A percentile compares a stretch with the other conserved stretches of the same genome.
These are phyloP conservation scores for Fusarium sarcochroum DNA, from an alignment of 2,329 filamentous ascomycete genomes.

Conservation along the genomic window DNA sequence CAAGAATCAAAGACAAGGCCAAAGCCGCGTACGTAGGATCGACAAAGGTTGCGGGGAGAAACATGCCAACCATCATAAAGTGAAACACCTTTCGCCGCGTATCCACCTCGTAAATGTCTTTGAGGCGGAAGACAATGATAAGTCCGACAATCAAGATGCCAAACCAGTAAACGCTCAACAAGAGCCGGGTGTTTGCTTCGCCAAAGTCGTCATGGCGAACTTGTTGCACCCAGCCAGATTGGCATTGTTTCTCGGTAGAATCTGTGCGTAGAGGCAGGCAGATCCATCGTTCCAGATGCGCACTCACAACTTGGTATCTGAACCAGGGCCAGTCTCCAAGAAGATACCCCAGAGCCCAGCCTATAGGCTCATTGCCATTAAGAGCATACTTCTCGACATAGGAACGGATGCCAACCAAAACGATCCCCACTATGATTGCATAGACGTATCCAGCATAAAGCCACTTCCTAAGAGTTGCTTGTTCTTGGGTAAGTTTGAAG, in stretches of 20 bases:
- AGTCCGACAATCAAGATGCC: slow-evolving; percentile 79
- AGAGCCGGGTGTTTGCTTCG: slow-evolving; percentile 83
- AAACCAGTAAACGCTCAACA: slow-evolving; percentile 81
- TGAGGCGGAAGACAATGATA: slow-evolving; percentile 79
- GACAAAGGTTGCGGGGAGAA: slow-evolving; percentile 87
- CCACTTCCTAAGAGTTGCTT: slow-evolving; percentile 85
- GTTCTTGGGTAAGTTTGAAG: slow-evolving; percentile 82
- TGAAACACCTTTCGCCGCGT: slow-evolving; percentile 98
- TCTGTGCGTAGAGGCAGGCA: slow-evolving; percentile 69
- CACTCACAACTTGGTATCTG: slow-evolving; percentile 77
- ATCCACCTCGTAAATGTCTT: slow-evolving; percentile 88
- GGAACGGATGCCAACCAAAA: slow-evolving; percentile 78
- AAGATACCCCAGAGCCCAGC: slow-evolving; percentile 93
- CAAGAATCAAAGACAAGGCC: slow-evolving; percentile 83
- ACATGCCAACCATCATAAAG: slow-evolving; percentile 98
- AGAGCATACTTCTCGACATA: slow-evolving; percentile 79
- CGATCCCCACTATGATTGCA: slow-evolving; percentile 71
- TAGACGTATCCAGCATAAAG: slow-evolving; percentile 87
- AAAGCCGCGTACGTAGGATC: slow-evolving; percentile 88
- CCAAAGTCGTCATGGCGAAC: slow-evolving; percentile 77
- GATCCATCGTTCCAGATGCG: slow-evolving; percentile 82
- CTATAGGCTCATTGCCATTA: slow-evolving; percentile 81
- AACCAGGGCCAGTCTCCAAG: slow-evolving; percentile 83
- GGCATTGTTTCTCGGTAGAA: slow-evolving; percentile 56
- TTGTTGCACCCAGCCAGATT: slow-evolving; percentile 73